Evolutionary conservation across 1,139 yeast genomes (phyloP), one percentile per base, ranked within the genome.

Genomic region (Debaryomyces nepalensis): DNA sequence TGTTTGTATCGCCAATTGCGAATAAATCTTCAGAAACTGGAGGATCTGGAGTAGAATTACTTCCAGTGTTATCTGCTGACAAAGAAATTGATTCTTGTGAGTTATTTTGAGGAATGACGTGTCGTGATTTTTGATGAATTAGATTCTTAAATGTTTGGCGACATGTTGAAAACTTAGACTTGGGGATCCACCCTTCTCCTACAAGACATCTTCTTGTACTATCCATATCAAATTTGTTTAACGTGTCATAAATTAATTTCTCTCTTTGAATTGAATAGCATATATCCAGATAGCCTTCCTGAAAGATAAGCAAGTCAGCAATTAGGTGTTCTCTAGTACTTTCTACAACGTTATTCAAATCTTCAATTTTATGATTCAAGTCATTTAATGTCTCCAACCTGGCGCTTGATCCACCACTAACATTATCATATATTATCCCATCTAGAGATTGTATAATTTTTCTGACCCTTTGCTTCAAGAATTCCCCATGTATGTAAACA

Each of bases 151-250:
- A 57, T 4, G 66, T 56, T 20, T 43, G 55, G 23, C 66, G 61
- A 18, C 66, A 54, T 16, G 47, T 50, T 6, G 43, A 47, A 39
- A 62, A 56, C 41, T 71, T 74, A 12, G 54, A 48, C 22, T 52
- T 55, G 1, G 96, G 96, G 26, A 90, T 77, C 99, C 99, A 93
- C 23, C 98, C 99, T 70, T 93, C 99, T n/a, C 96, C 98, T 46
- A 93, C 89, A 43, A 93, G 71, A 47, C 95, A 87, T 55, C 93
- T 80, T 64, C 98, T 79, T 27, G 89, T 82, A 45, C 83, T 81
- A 61, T 91, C 97, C 61, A 83, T 88, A 58, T 86, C 87, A 64
- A 91, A 90, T 54, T 80, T 74, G 64, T 91, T 91, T 60, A 93
- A 73, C 0, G 87, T 77, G 50, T 84, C 79, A 62, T 82, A 89